Conservation (phyloP, 306 rosid species). For the Sicyos baderoa region DNA sequence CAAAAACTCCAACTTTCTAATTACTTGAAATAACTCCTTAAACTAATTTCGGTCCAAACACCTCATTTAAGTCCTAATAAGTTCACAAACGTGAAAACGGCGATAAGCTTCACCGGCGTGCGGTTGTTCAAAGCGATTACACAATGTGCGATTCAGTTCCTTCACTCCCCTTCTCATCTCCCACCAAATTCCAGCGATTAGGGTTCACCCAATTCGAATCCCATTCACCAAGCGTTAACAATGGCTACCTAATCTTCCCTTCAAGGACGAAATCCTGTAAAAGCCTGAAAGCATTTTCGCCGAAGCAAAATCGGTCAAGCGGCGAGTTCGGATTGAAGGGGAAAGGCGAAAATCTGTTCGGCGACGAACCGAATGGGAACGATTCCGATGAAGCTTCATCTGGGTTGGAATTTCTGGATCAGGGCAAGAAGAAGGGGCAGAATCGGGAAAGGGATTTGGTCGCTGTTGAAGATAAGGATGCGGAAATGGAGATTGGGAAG, state of each 20-base stretch:
- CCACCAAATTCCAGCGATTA: constrained; percentile 31
- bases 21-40: too few species aligned
- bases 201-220: constrained; percentile 16
- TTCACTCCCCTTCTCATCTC: constrained; percentile 25
- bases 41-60: too few species aligned
- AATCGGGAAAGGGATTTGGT: constrained; percentile 28
- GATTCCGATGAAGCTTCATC: constrained; percentile 21
- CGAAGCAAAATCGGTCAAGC: constrained; percentile 25
- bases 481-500: constrained; percentile 31
- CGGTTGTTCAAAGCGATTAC: not conserved
- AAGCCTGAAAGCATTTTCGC: constrained; percentile 15
- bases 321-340: constrained; percentile 46
- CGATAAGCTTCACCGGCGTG: not conserved
- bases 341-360: constrained; percentile 22
- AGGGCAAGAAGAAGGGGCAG: constrained; percentile 16
- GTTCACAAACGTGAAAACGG: not conserved
- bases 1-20: too few species aligned
- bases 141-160: constrained; percentile 40
- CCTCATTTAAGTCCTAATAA: too few species aligned
- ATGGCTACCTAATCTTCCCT: constrained; percentile 10
- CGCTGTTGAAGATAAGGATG: constrained; percentile 26
- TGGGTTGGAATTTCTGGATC: constrained; percentile 25
- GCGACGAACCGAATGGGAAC: constrained; percentile 22
- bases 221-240: constrained; percentile 9
- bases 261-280: constrained; percentile 18